These are phyloP conservation scores for Penicillium digitatum DNA, from an alignment of 2,329 filamentous ascomycete genomes.

Conservation along the genomic window DNA sequence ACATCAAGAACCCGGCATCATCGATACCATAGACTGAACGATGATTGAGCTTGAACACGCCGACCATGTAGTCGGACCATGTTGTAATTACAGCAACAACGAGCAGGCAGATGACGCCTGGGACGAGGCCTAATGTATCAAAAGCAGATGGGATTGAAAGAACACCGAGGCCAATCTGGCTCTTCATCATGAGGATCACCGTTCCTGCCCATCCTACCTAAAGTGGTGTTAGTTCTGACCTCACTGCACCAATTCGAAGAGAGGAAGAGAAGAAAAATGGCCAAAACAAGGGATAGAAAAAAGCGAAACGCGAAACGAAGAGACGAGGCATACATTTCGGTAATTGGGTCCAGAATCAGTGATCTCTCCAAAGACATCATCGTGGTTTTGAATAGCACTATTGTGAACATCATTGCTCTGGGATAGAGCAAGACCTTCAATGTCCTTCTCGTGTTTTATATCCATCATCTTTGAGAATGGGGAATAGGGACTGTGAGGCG, in stretches of 20 bases:
- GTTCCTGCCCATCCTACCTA: constrained; percentile 46
- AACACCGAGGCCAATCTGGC: constrained; percentile 47
- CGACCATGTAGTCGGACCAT: constrained; percentile 50
- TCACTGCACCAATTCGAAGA: neutral
- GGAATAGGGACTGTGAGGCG: neutral
- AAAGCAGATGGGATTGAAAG: constrained; percentile 49
- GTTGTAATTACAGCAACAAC: constrained; percentile 44
- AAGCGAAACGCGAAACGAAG: neutral
- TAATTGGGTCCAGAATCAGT: constrained; percentile 31
- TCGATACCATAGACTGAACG: constrained; percentile 57
- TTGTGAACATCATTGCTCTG: neutral
- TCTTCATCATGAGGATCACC: constrained; percentile 46
- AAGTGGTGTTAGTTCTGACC: neutral
- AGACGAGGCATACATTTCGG: constrained; percentile 21
- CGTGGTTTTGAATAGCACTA: constrained; percentile 5
- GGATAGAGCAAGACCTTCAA: neutral
- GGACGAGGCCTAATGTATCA: constrained; percentile 47
- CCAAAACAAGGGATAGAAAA: neutral
- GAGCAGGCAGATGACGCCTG: constrained; percentile 46
- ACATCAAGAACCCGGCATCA: constrained; percentile 53
- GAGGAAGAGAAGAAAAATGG: neutral
- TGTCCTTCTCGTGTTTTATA: constrained; percentile 2
- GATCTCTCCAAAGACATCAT: constrained; percentile 40
- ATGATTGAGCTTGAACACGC: constrained; percentile 51
- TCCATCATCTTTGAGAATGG: neutral